Conservation (phyloP, 805 yeast genomes). For the Saccharomyces eubayanus region DNA sequence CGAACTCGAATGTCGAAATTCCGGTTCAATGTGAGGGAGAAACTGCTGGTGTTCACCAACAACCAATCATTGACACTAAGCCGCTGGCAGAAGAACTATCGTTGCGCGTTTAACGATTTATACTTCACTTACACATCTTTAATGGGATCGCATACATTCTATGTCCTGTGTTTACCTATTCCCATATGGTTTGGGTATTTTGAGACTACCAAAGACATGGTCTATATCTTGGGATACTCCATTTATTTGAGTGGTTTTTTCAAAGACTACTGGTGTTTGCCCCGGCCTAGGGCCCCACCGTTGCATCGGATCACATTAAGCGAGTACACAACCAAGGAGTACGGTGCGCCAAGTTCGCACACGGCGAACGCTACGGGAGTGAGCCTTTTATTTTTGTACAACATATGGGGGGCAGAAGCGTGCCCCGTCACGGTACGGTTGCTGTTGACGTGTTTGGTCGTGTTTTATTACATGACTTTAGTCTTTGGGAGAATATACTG, state of each 20-base stretch:
- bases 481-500: slow-evolving; percentile 81
- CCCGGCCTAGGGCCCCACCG: slow-evolving; percentile 91
- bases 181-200: slow-evolving; percentile 75
- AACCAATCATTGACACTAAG: slow-evolving; percentile 57
- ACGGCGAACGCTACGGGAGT: slow-evolving; percentile 91
- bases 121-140: slow-evolving; percentile 85
- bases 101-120: slow-evolving; percentile 49
- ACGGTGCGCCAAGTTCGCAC: slow-evolving; percentile 92
- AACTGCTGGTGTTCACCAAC: slow-evolving; percentile 48
- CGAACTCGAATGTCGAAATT: slow-evolving; percentile 43
- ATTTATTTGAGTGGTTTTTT: slow-evolving; percentile 63
- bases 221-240: slow-evolving; percentile 48
- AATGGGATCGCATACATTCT: slow-evolving; percentile 88
- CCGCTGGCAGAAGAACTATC: slow-evolving; percentile 42
- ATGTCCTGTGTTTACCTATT: slow-evolving; percentile 78
- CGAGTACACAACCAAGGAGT: slow-evolving; percentile 84
- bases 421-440: slow-evolving; percentile 5
- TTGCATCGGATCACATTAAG: slow-evolving; percentile 81
- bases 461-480: slow-evolving; percentile 50
- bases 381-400: slow-evolving; percentile 40
- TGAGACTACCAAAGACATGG: slow-evolving; percentile 57
- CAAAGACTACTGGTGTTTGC: slow-evolving; percentile 82
- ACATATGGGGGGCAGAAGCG: slow-evolving; percentile 8
- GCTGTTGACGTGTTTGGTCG: slow-evolving; percentile 18
- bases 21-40: slow-evolving; percentile 46